Conservation (phyloP, 2,329 filamentous ascomycete species). For the Aureobasidium sp. region DNA sequence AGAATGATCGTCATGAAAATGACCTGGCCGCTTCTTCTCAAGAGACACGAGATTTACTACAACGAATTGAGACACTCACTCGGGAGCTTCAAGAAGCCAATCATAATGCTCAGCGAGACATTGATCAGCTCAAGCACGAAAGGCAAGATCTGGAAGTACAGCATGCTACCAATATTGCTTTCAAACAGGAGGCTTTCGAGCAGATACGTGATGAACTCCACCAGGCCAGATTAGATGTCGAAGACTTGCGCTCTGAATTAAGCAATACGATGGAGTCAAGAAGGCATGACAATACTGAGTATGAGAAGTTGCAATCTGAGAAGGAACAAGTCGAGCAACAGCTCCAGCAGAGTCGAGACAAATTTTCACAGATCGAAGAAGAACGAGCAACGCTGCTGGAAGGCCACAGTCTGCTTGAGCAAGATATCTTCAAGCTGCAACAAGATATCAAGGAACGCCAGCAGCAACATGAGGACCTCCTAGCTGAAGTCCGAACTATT, state of each 20-base stretch:
- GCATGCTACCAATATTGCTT: constrained; percentile 35
- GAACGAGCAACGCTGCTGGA: not conserved
- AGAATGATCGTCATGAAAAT: constrained; percentile 32
- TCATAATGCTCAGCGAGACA: constrained; percentile 31
- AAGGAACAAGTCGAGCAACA: constrained; percentile 4
- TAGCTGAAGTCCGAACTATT: not conserved
- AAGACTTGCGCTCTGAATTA: constrained; percentile 14
- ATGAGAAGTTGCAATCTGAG: not conserved
- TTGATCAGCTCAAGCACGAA: constrained; percentile 32
- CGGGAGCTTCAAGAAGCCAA: constrained; percentile 34
- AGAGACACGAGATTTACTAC: constrained; percentile 33
- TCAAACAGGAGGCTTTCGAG: constrained; percentile 40
- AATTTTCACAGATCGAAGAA: not conserved
- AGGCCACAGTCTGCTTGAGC: constrained; percentile 4
- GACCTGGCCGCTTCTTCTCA: constrained; percentile 34
- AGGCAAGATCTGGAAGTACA: constrained; percentile 41
- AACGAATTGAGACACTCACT: constrained; percentile 29
- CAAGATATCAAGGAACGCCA: constrained; percentile 1
- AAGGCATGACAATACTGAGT: not conserved
- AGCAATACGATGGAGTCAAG: not conserved
- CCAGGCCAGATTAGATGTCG: constrained; percentile 14
- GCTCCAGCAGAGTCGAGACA: not conserved
- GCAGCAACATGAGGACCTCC: not conserved
- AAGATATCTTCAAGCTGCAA: constrained; percentile 5
- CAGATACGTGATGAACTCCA: constrained; percentile 34